Base-by-base conservation (phyloP, 2,329 filamentous ascomycete genomes). In the Fusarium multiceps region DNA sequence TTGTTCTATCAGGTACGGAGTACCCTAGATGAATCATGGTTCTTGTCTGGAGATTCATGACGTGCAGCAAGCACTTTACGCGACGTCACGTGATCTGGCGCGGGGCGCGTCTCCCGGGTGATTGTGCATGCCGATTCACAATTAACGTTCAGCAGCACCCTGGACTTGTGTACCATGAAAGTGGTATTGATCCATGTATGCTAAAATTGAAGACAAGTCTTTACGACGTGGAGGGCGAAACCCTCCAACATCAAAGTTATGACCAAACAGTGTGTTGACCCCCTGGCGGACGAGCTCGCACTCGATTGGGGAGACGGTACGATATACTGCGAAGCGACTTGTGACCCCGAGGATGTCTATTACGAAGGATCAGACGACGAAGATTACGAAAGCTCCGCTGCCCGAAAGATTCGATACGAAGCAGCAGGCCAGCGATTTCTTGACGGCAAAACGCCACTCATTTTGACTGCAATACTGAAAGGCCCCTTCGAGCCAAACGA, bases 391-490 rank as follows among this genome's bases (percentile, higher is more conserved):
- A 77, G 75, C 21, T 78, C 85, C 6, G 80, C 80, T 32, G 77
- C 82, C 5, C 83, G 86, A 75, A 83, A 83, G 27, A 77, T 81
- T 23, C 84, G 87, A 63, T 88, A 90, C 62, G 89, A 92, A 75
- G 78, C 82, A 1, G 85, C 90, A 14, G 90, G 88, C 2, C 79
- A 83, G 32, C 82, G 84, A 34, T 92, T 86, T 71, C 79, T 92
- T 40, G 78, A 82, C 9, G 91, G 90, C 1, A 79, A 83, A 30
- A 75, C 83, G 3, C 84, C 90, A 0, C 74, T 86, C 25, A 82
- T 94, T 4, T 76, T 89, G 5, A 90, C 91, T 14, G 86, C 90
- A 9, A 78, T 80, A 8, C 80, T 93, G 5, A 84, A 80, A 63
- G 91, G 90, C 1, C 91, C 90, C 0, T 91, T 92, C 68, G 82